Evolutionary conservation across 2,329 filamentous ascomycete genomes (phyloP).

Genomic region (Erysiphe neolycopersici): DNA sequence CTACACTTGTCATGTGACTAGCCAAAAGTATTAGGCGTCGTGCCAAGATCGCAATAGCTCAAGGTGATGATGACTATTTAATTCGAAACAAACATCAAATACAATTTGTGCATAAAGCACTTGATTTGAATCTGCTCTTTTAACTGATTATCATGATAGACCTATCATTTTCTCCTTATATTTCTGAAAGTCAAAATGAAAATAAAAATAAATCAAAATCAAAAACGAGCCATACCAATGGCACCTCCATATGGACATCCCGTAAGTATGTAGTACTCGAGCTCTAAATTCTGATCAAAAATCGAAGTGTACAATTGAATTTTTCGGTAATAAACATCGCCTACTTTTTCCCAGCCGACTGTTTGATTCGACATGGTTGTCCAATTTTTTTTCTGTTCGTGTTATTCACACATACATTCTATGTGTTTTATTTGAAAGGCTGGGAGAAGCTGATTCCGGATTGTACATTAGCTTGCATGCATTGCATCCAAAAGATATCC

Average conservation of each 20-base stretch:
- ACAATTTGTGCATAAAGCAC: too few relatives aligned
- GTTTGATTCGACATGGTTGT: conserved; percentile 13
- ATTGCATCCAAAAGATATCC: neutral
- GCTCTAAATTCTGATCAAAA: conserved; percentile 78
- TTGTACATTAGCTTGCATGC: too few relatives aligned
- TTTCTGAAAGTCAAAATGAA: neutral
- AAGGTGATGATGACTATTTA: too few relatives aligned
- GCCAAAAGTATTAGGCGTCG: too few relatives aligned
- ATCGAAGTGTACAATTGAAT: conserved; percentile 76
- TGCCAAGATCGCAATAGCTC: too few relatives aligned
- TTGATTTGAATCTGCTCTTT: too few relatives aligned
- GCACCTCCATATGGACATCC: conserved; percentile 87
- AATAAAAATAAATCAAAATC: neutral
- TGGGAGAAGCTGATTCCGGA: too few relatives aligned
- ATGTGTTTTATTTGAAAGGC: too few relatives aligned
- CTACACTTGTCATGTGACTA: too few relatives aligned
- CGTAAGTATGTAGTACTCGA: conserved; percentile 79
- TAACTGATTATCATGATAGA: too few relatives aligned
- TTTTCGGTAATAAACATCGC: conserved; percentile 87
- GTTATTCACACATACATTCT: too few relatives aligned
- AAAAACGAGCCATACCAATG: conserved; percentile 35
- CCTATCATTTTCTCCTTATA: neutral
- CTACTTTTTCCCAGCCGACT: conserved; percentile 82
- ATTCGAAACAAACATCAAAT: too few relatives aligned
- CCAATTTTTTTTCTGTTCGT: neutral